Conservation (phyloP, 768 basidiomycete species). For the Leucosporidium yakuticum region DNA sequence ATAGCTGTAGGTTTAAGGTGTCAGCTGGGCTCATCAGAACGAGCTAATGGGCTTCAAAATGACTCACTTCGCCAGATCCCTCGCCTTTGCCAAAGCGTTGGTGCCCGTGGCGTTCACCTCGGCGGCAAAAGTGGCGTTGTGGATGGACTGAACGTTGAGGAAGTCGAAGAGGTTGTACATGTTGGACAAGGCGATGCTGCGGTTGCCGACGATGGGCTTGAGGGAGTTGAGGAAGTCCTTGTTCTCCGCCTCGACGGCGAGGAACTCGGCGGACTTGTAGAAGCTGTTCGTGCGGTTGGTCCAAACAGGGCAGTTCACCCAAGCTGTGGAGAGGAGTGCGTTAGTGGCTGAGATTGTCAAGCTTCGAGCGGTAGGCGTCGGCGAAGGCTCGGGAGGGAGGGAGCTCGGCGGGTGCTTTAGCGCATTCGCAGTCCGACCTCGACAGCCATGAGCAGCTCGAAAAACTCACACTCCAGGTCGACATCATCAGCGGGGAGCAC, state of each 20-base stretch:
- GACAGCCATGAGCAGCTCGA: no score
- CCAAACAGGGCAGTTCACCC: constrained; percentile 24
- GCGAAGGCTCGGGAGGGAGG: no score
- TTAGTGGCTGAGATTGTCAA: not conserved
- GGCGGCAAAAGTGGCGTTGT: constrained; percentile 76
- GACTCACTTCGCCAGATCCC: constrained; percentile 55
- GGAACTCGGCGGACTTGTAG: constrained; percentile 49
- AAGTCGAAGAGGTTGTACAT: constrained; percentile 37
- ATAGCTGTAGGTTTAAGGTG: constrained; percentile 43
- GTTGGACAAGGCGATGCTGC: constrained; percentile 33
- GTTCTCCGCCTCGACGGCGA: constrained; percentile 15
- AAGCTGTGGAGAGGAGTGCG: not conserved
- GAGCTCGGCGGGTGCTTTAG: not conserved
- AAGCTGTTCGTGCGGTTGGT: constrained; percentile 58
- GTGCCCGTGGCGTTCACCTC: constrained; percentile 58
- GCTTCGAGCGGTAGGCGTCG: no score
- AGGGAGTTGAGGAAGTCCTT: constrained; percentile 28
- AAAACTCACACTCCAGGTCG: constrained; percentile 21
- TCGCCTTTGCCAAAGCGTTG: constrained; percentile 67
- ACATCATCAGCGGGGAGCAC: constrained; percentile 14
- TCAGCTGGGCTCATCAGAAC: no score
- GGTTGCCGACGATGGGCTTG: constrained; percentile 31
- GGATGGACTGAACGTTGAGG: constrained; percentile 42
- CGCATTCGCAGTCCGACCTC: no score
- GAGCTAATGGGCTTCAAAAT: no score